Evolutionary conservation across 768 basidiomycete species (phyloP).

Genomic region (Lactarius hatsudake): DNA sequence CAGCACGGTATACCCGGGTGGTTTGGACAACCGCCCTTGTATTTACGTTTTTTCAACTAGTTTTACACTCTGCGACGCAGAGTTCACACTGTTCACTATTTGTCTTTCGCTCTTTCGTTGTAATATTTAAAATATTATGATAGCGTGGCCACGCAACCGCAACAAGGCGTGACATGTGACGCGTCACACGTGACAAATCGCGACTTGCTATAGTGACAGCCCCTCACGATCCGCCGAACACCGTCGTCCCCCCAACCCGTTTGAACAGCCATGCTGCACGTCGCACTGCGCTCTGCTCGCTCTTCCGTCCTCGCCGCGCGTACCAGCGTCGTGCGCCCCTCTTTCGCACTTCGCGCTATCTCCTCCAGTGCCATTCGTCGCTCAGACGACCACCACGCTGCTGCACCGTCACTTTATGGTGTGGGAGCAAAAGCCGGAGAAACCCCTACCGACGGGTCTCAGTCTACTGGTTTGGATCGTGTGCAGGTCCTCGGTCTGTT

Average conservation of each 20-base stretch:
- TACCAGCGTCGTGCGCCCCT: slow-evolving; percentile 13
- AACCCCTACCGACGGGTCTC: slow-evolving; percentile 81
- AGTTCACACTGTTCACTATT: slow-evolving; percentile 14
- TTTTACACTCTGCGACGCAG: slow-evolving; percentile 9
- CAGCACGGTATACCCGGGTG: slow-evolving; percentile 22
- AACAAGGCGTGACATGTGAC: too few relatives aligned
- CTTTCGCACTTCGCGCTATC: slow-evolving; percentile 49
- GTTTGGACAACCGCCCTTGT: slow-evolving; percentile 7
- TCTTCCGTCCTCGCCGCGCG: slow-evolving; percentile 22
- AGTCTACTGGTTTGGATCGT: slow-evolving; percentile 96
- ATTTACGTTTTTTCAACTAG: slow-evolving; percentile 8
- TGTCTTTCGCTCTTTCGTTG: slow-evolving; percentile 11
- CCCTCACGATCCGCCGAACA: slow-evolving; percentile 14
- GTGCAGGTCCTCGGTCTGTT: slow-evolving; percentile 88
- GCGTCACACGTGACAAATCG: not conserved
- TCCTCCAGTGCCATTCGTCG: slow-evolving; percentile 53
- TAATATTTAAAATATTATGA: slow-evolving; percentile 14
- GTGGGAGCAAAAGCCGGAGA: slow-evolving; percentile 68
- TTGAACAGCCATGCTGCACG: slow-evolving; percentile 34
- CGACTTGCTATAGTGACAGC: slow-evolving; percentile 4
- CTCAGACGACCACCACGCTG: slow-evolving; percentile 47
- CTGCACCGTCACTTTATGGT: slow-evolving; percentile 67
- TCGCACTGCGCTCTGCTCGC: slow-evolving; percentile 33
- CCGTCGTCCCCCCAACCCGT: not conserved
- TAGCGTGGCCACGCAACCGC: too few relatives aligned